phyloP scores from a whole-genome alignment of 2,329 filamentous ascomycete genomes.

The Aspergillus uvarum region DNA sequence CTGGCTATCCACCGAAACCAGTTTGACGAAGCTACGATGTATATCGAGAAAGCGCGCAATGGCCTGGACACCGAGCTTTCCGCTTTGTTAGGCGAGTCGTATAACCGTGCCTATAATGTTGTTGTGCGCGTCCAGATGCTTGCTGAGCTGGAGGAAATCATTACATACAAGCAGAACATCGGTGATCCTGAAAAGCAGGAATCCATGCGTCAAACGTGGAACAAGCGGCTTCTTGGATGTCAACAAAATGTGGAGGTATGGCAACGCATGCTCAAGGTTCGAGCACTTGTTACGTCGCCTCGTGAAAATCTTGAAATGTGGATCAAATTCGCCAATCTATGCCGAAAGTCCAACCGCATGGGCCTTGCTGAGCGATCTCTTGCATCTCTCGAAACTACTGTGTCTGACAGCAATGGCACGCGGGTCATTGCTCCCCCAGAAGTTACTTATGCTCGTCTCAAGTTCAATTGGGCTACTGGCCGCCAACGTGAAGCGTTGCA shows the following conservation, averaged over 20 bases:
- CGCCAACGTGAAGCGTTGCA: constrained; percentile 62
- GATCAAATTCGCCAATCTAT: constrained; percentile 98
- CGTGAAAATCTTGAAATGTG: constrained; percentile 97
- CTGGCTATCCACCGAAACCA: constrained; percentile 92
- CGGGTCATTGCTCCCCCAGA: constrained; percentile 59
- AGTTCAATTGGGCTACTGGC: constrained; percentile 90
- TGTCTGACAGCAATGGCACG: constrained; percentile 49
- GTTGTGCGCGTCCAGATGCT: constrained; percentile 99
- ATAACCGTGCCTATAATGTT: constrained; percentile 96
- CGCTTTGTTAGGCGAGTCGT: constrained; percentile 95
- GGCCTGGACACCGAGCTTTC: constrained; percentile 94
- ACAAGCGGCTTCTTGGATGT: constrained; percentile 88
- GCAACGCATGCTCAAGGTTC: constrained; percentile 95
- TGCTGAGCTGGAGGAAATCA: constrained; percentile 96
- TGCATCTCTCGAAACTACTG: constrained; percentile 78
- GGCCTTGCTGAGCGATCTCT: constrained; percentile 94
- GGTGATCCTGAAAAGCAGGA: constrained; percentile 80
- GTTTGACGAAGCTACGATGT: constrained; percentile 83
- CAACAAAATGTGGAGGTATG: constrained; percentile 97
- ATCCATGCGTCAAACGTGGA: constrained; percentile 92
- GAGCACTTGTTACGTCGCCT: constrained; percentile 86
- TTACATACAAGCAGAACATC: constrained; percentile 88
- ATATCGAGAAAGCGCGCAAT: constrained; percentile 88
- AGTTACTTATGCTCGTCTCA: constrained; percentile 93
- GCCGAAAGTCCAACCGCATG: constrained; percentile 91